A percentile compares a stretch with the other conserved stretches of the same genome.
Evolutionary conservation across 2,329 filamentous ascomycete genomes (phyloP).

Genomic region (Fusarium oxysporum): DNA sequence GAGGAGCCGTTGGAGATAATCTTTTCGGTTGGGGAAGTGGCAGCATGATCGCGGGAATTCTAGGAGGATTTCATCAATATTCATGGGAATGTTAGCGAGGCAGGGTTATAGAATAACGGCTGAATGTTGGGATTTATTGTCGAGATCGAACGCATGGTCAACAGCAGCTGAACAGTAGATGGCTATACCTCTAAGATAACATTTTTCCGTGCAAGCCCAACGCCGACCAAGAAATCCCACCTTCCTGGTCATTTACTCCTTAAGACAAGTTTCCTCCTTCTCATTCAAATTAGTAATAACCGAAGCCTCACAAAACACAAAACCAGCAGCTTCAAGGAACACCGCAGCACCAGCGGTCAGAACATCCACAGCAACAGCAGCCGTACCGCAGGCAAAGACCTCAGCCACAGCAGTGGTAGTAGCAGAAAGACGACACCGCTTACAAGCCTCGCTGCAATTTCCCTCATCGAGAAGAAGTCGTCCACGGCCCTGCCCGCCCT

Average conservation of each 20-base stretch:
- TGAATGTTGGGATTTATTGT: fast-evolving
- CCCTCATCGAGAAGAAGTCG: not conserved
- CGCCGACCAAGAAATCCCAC: fast-evolving
- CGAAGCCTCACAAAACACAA: fast-evolving
- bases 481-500: not conserved
- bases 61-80: too few species aligned
- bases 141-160: not conserved
- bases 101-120: fast-evolving
- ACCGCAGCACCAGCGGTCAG: not conserved
- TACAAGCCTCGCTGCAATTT: not conserved
- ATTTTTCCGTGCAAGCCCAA: fast-evolving
- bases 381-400: not conserved
- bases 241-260: fast-evolving
- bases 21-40: fast-evolving
- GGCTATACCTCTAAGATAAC: fast-evolving
- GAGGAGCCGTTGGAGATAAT: not conserved
- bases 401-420: fast-evolving
- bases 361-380: not conserved
- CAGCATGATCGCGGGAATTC: not conserved
- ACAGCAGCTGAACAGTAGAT: too few species aligned
- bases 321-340: not conserved
- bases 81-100: too few species aligned
- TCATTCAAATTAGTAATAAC: not conserved
- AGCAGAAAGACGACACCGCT: fast-evolving
- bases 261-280: not conserved